Evolutionary conservation across 768 basidiomycete genomes (phyloP).

Genomic region (Coprinopsis cinerea): DNA sequence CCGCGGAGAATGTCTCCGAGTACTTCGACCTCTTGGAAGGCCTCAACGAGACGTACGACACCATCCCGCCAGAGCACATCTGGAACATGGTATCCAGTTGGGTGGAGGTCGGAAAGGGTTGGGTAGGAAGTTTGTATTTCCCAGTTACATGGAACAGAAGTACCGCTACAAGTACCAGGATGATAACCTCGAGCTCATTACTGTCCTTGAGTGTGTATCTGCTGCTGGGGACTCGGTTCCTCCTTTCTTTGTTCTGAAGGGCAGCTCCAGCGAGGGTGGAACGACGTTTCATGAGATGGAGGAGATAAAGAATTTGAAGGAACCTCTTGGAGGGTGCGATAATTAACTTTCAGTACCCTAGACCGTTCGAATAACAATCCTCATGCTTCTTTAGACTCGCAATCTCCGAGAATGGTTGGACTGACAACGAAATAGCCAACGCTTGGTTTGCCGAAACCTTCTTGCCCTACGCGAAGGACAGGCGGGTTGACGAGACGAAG

Average conservation of each 20-base stretch:
- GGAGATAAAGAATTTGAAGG: no score
- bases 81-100: conserved; percentile 27
- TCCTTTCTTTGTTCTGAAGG: conserved; percentile 29
- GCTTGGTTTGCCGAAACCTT: conserved; percentile 27
- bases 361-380: conserved; percentile 15
- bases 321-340: no score
- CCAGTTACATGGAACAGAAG: no score
- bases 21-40: not conserved
- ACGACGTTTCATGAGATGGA: no score
- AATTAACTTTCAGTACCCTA: no score
- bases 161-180: no score
- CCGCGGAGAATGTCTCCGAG: not conserved
- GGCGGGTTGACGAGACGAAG: conserved; percentile 12
- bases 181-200: conserved; percentile 35
- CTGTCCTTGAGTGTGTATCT: conserved; percentile 32
- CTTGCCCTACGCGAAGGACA: conserved; percentile 19
- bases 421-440: conserved; percentile 19
- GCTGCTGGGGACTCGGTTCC: conserved; percentile 24
- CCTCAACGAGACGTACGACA: not conserved
- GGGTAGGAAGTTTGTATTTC: conserved; percentile 14
- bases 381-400: conserved; percentile 27
- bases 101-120: conserved; percentile 21
- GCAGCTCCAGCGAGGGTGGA: no score
- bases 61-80: conserved; percentile 19
- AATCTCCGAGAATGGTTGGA: conserved; percentile 29